Evolutionary conservation across 148 eudicot genomes (phyloP).

Genomic region (Amaranthus hypochondriacus): DNA sequence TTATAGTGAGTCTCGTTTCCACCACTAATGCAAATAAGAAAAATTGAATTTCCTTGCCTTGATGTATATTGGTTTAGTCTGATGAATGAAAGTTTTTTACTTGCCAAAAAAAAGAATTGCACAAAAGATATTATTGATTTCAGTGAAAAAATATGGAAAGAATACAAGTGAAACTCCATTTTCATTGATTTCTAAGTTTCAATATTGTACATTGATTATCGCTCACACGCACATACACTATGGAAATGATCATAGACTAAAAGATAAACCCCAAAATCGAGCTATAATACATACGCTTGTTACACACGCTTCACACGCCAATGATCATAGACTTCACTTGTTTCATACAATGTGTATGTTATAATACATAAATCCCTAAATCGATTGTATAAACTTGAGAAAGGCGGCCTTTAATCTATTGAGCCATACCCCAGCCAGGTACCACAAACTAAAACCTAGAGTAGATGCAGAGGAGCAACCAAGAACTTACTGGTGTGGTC

Average conservation of each 20-base stretch:
- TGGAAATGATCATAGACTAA: no score
- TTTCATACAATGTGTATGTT: neutral
- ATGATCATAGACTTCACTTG: neutral
- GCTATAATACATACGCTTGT: no score
- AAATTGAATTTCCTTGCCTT: no score
- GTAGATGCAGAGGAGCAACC: neutral
- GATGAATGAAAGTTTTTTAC: no score
- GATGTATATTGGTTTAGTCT: no score
- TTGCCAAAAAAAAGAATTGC: no score
- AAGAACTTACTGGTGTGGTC: slow-evolving; percentile 1
- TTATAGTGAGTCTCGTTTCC: no score
- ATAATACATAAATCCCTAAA: slow-evolving; percentile 5
- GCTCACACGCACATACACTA: neutral
- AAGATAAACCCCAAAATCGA: no score
- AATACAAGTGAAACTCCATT: neutral
- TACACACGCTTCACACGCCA: neutral
- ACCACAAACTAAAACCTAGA: neutral
- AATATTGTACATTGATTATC: slow-evolving; percentile 11
- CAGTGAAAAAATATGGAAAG: slow-evolving; percentile 7
- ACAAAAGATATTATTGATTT: neutral
- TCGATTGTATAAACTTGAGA: neutral
- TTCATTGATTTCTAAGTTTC: slow-evolving; percentile 9
- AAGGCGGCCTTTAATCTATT: neutral
- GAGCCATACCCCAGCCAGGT: neutral
- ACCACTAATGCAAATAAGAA: no score